phyloP scores from a whole-genome alignment of 495 filamentous ascomycete species.

The Hypoxylon rickii region DNA sequence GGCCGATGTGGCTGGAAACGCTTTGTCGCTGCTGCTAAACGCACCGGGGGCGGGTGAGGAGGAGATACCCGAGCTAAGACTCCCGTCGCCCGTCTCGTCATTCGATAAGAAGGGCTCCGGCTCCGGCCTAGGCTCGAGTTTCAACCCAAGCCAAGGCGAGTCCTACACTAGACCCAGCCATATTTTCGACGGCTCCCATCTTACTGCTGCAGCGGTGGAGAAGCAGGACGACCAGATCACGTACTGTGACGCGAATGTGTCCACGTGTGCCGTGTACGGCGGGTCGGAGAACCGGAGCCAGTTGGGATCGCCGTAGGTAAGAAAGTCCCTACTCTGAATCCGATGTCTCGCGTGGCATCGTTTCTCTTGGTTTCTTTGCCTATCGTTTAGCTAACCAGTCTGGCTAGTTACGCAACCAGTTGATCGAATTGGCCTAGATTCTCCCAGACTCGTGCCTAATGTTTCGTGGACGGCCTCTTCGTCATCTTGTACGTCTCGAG shows the following conservation, averaged over 20 bases:
- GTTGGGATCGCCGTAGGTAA: background rate
- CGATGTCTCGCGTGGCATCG: too few relatives aligned
- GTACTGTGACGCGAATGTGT: background rate
- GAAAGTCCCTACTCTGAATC: background rate
- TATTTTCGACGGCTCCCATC: background rate
- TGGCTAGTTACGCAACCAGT: too few relatives aligned
- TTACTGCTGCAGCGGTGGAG: too few relatives aligned
- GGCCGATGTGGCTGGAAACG: background rate
- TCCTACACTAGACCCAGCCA: background rate
- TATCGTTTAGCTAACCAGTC: too few relatives aligned
- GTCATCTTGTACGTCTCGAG: too few relatives aligned
- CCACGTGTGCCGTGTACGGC: background rate
- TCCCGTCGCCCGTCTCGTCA: conserved; percentile 7
- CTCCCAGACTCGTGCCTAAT: too few relatives aligned
- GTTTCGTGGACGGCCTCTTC: too few relatives aligned
- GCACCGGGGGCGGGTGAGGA: background rate
- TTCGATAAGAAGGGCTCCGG: background rate
- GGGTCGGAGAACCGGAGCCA: background rate
- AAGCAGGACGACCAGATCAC: background rate
- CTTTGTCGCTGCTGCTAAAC: background rate
- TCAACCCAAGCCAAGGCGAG: background rate
- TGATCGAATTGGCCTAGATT: too few relatives aligned
- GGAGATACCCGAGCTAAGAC: conserved; percentile 6
- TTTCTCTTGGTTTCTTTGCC: too few relatives aligned
- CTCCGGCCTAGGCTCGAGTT: background rate